Base-by-base conservation (phyloP, 106 monocot species). In the Xerophyta viscosa region DNA sequence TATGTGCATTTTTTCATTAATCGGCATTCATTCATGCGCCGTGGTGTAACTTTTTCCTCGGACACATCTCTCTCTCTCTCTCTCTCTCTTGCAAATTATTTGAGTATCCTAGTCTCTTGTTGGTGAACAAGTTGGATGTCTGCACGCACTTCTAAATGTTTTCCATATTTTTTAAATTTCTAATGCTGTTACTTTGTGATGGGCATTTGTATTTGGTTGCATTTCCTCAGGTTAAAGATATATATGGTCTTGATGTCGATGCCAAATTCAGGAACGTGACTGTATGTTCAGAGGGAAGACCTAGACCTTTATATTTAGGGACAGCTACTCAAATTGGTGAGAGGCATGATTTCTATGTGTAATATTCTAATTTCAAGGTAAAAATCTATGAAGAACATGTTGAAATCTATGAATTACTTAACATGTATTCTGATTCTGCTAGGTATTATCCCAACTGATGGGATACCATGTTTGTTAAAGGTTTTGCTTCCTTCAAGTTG, bases 301-400 rank as follows among this genome's bases (percentile, higher is more conserved):
- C 96, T 21, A 72, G 76, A 24, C 79, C 96, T 29, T 59, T 96
- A 28, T 86, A 89, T 68, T 81, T 96, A 62, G 89, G 82, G 41
- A 82, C 96, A 20, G 96, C 96, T 68, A 85, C 85, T 63, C 89
- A 96, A 50, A 81, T 96, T 50, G 96, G 96, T 85, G 31, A 73
- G 69, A 73, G 69, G 14, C 0, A 37, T 52, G 22, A 18, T 52
- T n/a, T n/a, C n/a, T n/a, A n/a, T n/a, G n/a, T n/a, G n/a, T n/a
- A n/a, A n/a, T n/a, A n/a, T n/a, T n/a, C n/a, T n/a, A n/a, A n/a
- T n/a, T n/a, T n/a, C n/a, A n/a, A n/a, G n/a, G n/a, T n/a, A n/a
- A n/a, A n/a, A n/a, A n/a, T n/a, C n/a, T n/a, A n/a, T n/a, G n/a
- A n/a, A n/a, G n/a, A n/a, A n/a, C n/a, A n/a, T n/a, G n/a, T n/a